Base-by-base conservation (phyloP, 2,329 filamentous ascomycete species). In the Cladosporium sp. region DNA sequence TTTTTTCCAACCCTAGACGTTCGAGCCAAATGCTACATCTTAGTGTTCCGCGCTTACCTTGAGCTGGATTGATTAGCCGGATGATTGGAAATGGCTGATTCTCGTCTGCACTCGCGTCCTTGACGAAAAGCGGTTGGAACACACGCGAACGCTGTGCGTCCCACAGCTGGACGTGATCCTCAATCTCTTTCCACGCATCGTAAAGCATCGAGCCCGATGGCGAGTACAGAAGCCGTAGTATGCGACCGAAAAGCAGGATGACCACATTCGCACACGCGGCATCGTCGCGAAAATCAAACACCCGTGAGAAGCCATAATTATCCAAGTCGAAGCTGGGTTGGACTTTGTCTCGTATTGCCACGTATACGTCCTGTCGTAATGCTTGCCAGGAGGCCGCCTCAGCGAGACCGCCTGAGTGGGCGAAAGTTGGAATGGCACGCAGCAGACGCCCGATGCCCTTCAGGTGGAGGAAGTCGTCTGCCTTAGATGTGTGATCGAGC, bases 341-440 rank as follows among this genome's bases (percentile, higher is more conserved):
- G 26, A 77, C 73, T 55, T 75, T 71, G 57, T 77, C 75, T 5
- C 77, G 76, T 4, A 80, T 68, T 0, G 77, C 78, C 10, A 78
- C 74, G 59, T 80, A 80, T 28, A 80, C 79, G 37, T 79, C 78
- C 67, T 80, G 78, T 12, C 79, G 73, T 3, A 80, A 69, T 10
- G 78, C 78, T 49, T 79, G 78, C 79, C 79, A 80, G 58, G 77
- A 79, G 2, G 78, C 75, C 11, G 78, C 78, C 67, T 80, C 79
- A 0, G 75, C 76, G 1, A 80, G 69, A 0, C 79, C 79, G 0
- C 78, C 78, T 4, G 78, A 79, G 0, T 75, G 75, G 2, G 78
- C 78, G 7, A 79, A 79, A 23, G 72, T 75, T 5, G 78, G 76
- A 66, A 80, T 77, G 1, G 75, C 73, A 10, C 78, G 78, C 21